Base-by-base conservation (phyloP, 78 protist genomes). In the Chrysochromulina tobinii region DNA sequence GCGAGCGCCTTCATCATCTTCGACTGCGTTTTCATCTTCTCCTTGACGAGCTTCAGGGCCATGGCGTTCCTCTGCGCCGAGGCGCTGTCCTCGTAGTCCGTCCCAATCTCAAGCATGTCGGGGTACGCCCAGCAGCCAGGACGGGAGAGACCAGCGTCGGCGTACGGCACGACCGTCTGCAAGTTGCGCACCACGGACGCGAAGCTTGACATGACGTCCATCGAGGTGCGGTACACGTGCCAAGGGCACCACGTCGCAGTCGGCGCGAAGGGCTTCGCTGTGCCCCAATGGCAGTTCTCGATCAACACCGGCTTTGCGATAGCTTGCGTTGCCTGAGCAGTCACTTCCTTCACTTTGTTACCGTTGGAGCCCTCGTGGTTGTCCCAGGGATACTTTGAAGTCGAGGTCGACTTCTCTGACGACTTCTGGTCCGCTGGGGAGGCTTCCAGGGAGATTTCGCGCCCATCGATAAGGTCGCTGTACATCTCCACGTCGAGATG, bases 121-220 rank as follows among this genome's bases (percentile, higher is more conserved):
- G 95, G 93, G 90, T 93, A 93, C 61, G 92, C 93, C 95, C 95
- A 93, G 67, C 92, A 89, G 25, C 95, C 95, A 27, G 94, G 94
- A 38, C 64, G 21, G 6, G 59, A 18, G 17, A 92, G 86, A 1
- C 23, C 18, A 1, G 8, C 3, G 67, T 7, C 7, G 15, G 81
- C 81, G 23, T 2, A 85, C 57, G 8, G 20, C 15, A 61, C 9
- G 27, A 20, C 15, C 11, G 93, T 73, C 58, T 87, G 93, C 72
- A 92, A 23, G 87, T 92, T 92, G 67, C 50, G 6, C 61, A 92
- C 23, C 23, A 92, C 69, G 23, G 85, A 73, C 0, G 18, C 93
- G 87, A 53, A 93, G 48, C 7, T n/a, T 12, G 92, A 48, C 61
- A 58, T 64, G 27, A 93, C 81, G 89, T 93, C 95, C 1, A 59